Base-by-base conservation (phyloP, 352 stramenopile genomes). In the Phytopythium sindhum region DNA sequence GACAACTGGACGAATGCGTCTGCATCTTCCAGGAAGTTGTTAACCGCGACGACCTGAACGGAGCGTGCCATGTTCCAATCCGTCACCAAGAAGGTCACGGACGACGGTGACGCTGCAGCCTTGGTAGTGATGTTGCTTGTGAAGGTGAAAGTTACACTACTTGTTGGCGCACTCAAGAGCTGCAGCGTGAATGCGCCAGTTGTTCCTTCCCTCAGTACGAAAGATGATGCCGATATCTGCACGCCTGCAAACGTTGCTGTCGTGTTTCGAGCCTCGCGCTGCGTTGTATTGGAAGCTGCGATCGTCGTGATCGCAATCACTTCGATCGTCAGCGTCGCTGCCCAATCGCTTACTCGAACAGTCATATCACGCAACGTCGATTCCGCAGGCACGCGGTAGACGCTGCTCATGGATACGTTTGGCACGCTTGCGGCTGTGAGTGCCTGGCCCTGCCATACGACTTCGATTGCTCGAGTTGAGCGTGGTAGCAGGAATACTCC, bases 11-110 rank as follows among this genome's bases (percentile, higher is more conserved):
- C 68, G 3, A 61, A 50, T 2, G 55, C 64, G 45, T 85, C 72
- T 0, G 54, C 59, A 50, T 88, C 77, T 57, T 90, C 75, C 3
- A 90, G 2, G 42, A 77, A 86, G 42, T 90, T 80, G 55, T 86
- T 86, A 0, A 77, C 35, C 17, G 77, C 74, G 31, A 51, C 37
- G 19, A 88, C 65, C 44, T 79, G 70, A n/a, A 88, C 19, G 0
- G 21, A 73, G 10, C 72, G 69, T 42, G 60, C 54, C 2, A 63
- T 45, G 39, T 51, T 76, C 77, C 80, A 90, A 29, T 81, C 65
- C 1, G 51, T 67, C 1, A 33, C 35, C 2, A 60, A 65, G 31
- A 90, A 86, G 2, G 61, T 68, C 33, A 75, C 37, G 11, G 63
- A 66, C 4, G 61, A 17, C 1, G 79, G 75, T 2, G 48, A 11